These are phyloP conservation scores for Aspergillus fumigatus DNA, from an alignment of 2,329 filamentous ascomycete species.

Conservation along the genomic window DNA sequence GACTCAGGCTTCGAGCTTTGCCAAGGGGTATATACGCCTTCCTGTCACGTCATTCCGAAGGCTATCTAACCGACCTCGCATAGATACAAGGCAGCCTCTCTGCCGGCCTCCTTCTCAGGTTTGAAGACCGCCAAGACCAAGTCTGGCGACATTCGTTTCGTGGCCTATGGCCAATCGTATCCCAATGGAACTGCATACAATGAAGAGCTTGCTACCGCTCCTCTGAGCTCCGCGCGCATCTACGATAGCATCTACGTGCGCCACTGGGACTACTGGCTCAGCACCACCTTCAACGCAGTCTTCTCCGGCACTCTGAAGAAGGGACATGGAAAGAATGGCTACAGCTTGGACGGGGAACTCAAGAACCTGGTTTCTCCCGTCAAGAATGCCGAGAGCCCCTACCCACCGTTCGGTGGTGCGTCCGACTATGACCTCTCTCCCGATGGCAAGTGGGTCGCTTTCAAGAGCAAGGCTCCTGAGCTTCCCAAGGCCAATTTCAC, in stretches of 20 bases:
- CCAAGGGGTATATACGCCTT: slow-evolving; percentile 23
- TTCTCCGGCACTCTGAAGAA: slow-evolving; percentile 63
- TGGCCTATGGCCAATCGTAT: slow-evolving; percentile 58
- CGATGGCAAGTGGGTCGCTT: slow-evolving; percentile 38
- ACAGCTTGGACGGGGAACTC: slow-evolving; percentile 53
- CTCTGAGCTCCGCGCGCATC: slow-evolving; percentile 61
- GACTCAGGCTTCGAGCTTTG: slow-evolving; percentile 30
- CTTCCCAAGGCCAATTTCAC: slow-evolving; percentile 57
- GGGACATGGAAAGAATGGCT: slow-evolving; percentile 34
- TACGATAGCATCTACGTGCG: slow-evolving; percentile 73
- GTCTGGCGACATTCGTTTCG: slow-evolving; percentile 47
- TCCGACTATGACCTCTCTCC: slow-evolving; percentile 68
- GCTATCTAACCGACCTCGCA: background rate
- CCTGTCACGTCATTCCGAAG: background rate
- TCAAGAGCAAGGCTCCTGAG: slow-evolving; percentile 42
- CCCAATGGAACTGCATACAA: slow-evolving; percentile 67
- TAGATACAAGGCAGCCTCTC: slow-evolving; percentile 37
- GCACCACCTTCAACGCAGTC: slow-evolving; percentile 64
- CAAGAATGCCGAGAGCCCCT: slow-evolving; percentile 42
- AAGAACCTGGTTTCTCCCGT: slow-evolving; percentile 37
- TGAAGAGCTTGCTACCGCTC: slow-evolving; percentile 55
- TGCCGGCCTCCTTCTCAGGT: slow-evolving; percentile 35
- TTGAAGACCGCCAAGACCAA: slow-evolving; percentile 34
- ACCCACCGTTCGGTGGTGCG: slow-evolving; percentile 67
- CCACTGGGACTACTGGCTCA: slow-evolving; percentile 77